A percentile compares a stretch with the other conserved stretches of the same genome.
phyloP scores from a whole-genome alignment of 257 asterid species.

The Ballota nigra region DNA sequence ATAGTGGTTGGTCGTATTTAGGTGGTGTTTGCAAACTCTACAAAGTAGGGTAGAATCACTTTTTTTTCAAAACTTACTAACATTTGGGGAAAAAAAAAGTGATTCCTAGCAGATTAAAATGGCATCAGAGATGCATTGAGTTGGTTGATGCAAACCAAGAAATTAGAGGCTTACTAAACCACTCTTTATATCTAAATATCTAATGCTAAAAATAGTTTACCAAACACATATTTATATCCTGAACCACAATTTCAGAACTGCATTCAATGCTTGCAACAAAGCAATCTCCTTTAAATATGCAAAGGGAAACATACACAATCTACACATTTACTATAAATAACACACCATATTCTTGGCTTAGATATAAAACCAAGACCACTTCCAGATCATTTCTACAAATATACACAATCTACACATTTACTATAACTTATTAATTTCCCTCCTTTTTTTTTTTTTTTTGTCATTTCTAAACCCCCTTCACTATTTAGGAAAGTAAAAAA shows the following conservation, averaged over 20 bases:
- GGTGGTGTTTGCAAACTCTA: neutral
- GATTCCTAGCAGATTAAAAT: neutral
- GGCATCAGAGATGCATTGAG: conserved; percentile 1
- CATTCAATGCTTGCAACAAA: conserved; percentile 7
- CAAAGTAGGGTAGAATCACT: neutral
- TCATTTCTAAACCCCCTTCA: conserved; percentile 10
- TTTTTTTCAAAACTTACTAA: neutral
- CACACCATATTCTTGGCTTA: conserved; percentile 1
- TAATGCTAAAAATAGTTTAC: neutral
- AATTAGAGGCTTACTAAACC: neutral
- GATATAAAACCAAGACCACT: neutral
- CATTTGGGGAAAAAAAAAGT: neutral
- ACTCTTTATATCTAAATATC: neutral
- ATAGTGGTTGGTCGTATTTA: neutral
- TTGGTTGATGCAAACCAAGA: neutral
- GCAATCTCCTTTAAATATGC: neutral
- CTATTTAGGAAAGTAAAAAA: neutral
- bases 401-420: too few species aligned
- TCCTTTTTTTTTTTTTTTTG: neutral
- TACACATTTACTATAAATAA: neutral
- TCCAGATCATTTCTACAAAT: neutral
- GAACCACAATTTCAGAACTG: neutral
- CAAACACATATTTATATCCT: neutral
- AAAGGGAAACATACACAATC: neutral
- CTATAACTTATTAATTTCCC: neutral